These are phyloP conservation scores for Phlebiopsis gigantea DNA, from an alignment of 768 basidiomycete genomes.

Conservation along the genomic window DNA sequence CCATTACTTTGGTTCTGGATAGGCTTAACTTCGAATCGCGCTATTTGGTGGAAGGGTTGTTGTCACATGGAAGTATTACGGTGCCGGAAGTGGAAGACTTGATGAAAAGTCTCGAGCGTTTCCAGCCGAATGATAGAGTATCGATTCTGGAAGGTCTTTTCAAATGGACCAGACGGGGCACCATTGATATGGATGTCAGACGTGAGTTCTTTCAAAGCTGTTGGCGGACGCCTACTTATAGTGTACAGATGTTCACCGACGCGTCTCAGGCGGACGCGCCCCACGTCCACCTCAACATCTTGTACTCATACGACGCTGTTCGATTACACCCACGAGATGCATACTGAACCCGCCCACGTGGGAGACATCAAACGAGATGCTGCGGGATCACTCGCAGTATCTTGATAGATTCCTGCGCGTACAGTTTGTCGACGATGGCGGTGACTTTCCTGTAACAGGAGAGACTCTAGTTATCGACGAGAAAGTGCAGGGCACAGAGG, in stretches of 20 bases:
- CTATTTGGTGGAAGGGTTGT: constrained; percentile 7
- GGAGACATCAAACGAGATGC: constrained; percentile 11
- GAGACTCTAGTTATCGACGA: constrained; percentile 12
- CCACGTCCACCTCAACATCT: neutral
- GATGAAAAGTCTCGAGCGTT: neutral
- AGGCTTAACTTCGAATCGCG: neutral
- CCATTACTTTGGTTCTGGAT: neutral
- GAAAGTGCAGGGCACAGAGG: constrained; percentile 6
- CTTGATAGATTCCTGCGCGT: constrained; percentile 11
- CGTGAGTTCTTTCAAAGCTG: neutral
- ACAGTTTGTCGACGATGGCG: constrained; percentile 15
- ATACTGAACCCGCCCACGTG: neutral
- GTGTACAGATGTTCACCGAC: constrained; percentile 3
- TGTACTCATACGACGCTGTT: constrained; percentile 3
- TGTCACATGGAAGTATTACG: neutral
- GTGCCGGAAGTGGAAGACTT: neutral
- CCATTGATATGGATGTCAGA: neutral
- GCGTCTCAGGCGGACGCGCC: neutral
- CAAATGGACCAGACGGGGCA: neutral
- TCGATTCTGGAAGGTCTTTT: constrained; percentile 10
- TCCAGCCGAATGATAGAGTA: neutral
- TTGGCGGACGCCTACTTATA: neutral
- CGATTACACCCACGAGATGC: constrained; percentile 9
- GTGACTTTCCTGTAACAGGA: constrained; percentile 12
- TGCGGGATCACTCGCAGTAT: neutral